Conservation (phyloP, 2,329 filamentous ascomycete species). For the Apiospora phragmitis region DNA sequence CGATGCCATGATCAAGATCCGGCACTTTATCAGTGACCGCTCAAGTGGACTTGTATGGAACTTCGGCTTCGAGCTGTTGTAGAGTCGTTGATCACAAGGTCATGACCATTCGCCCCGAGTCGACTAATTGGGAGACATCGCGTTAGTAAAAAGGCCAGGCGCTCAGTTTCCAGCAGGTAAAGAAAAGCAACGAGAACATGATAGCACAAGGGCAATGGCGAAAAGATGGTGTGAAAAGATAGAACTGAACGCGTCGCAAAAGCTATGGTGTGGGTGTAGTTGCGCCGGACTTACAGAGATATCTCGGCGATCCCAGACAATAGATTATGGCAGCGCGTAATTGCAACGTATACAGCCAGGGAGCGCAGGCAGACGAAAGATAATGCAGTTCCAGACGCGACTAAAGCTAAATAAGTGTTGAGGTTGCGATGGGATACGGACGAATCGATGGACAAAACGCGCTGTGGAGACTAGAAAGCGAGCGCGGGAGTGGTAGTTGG, state of each 20-base stretch:
- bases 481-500: slow-evolving; percentile 1
- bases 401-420: not conserved
- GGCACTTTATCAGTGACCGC: not conserved
- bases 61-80: slow-evolving; percentile 17
- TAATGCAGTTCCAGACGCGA: slow-evolving; percentile 6
- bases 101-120: slow-evolving; percentile 14
- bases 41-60: slow-evolving; percentile 22
- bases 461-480: slow-evolving; percentile 8
- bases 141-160: not conserved
- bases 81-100: slow-evolving; percentile 13
- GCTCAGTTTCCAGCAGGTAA: not conserved
- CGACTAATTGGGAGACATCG: not conserved
- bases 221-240: not conserved
- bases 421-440: not conserved
- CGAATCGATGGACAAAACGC: not conserved
- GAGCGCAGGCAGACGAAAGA: not conserved
- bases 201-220: not conserved
- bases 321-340: not conserved
- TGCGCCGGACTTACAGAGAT: slow-evolving; percentile 9
- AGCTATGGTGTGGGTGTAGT: not conserved
- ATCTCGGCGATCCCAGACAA: slow-evolving; percentile 3
- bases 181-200: not conserved
- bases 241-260: slow-evolving; percentile 4
- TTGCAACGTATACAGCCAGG: slow-evolving; percentile 2
- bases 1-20: slow-evolving; percentile 67